Evolutionary conservation across 2,329 filamentous ascomycete genomes (phyloP).

Genomic region (Macrophomina tecta): DNA sequence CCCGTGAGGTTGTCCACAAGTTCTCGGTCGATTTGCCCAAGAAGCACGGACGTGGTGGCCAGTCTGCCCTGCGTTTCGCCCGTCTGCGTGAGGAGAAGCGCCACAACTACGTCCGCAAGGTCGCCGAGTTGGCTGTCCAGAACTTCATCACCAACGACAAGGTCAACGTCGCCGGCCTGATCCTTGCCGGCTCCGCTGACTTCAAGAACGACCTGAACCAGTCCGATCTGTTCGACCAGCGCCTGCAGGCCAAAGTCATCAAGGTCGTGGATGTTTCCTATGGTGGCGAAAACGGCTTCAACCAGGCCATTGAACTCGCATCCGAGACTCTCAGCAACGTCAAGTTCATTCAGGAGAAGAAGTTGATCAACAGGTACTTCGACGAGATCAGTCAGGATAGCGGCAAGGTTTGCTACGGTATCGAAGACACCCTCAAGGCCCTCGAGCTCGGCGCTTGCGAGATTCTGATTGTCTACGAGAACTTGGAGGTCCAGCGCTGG

Average conservation of each 20-base stretch:
- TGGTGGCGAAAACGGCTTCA: slow-evolving; percentile 98
- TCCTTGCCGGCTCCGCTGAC: slow-evolving; percentile 95
- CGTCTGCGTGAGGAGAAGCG: slow-evolving; percentile 99
- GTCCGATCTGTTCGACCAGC: slow-evolving; percentile 95
- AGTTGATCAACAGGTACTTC: slow-evolving; percentile 98
- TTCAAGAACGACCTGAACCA: slow-evolving; percentile 99
- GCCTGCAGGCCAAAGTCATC: slow-evolving; percentile 93
- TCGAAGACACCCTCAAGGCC: slow-evolving; percentile 96
- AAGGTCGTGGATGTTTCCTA: slow-evolving; percentile 99
- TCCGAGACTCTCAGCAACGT: slow-evolving; percentile 97
- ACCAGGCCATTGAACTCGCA: slow-evolving; percentile 96
- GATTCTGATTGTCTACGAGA: slow-evolving; percentile 95
- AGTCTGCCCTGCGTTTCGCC: slow-evolving; percentile 98
- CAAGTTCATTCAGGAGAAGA: slow-evolving; percentile 99
- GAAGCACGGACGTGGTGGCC: slow-evolving; percentile 99
- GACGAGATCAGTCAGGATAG: slow-evolving; percentile 98
- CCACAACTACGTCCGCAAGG: slow-evolving; percentile 99
- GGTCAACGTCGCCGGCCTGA: slow-evolving; percentile 94
- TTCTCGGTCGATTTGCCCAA: slow-evolving; percentile 98
- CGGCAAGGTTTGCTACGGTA: slow-evolving; percentile 95
- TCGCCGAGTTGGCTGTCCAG: slow-evolving; percentile 95
- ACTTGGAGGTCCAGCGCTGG: slow-evolving; percentile 93
- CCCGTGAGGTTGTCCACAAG: slow-evolving; percentile 94
- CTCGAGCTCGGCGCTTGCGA: slow-evolving; percentile 95
- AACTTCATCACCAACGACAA: slow-evolving; percentile 99